Evolutionary conservation across 257 asterid genomes (phyloP), one percentile per base, ranked within the genome.

Genomic region (Jacaranda mimosifolia): DNA sequence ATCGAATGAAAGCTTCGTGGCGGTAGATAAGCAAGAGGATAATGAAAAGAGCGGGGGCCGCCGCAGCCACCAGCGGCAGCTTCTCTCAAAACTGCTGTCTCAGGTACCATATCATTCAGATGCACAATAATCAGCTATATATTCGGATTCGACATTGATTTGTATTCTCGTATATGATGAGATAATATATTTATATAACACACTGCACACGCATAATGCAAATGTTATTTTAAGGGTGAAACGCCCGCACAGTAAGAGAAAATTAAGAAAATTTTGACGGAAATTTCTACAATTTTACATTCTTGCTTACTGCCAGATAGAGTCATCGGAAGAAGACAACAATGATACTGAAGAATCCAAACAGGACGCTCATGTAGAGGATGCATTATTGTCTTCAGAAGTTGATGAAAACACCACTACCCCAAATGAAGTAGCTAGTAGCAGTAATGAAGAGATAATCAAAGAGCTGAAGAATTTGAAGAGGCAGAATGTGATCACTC

Each of bases 401-500:
- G 59, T 3, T 8, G 66, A 35, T 5, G 76, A 48, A 49, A 77
- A 43, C 73, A 42, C 9, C 4, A 70, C 58, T 39, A 21, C 11
- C 10, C 21, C 63, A 6, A 60, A 56, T 5, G 84, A 67, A 69
- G 66, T 21, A 0, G 32, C 32, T 26, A 26, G 32, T 26, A 2
- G 32, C 32, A 26, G 32, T 9, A 77, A 72, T 0, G 86, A 83
- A 55, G 92, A 91, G 57, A 89, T 94, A 75, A 51, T 88, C 35
- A 85, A 85, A 79, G 97, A 92, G 83, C 79, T 94, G 5, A 90
- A 73, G 85, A 74, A 76, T n/a, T 56, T 91, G 3, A 83, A 84
- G 80, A 86, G 74, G 81, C 98, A 92, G 91, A 94, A 94, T 52
- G 32, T 76, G 13, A 80, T 89, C 19, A 94, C 98, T 2, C 99